A percentile compares a stretch with the other conserved stretches of the same genome.
Evolutionary conservation across 805 yeast species (phyloP).

Genomic region (Cyberlindnera euphorbiiphila): DNA sequence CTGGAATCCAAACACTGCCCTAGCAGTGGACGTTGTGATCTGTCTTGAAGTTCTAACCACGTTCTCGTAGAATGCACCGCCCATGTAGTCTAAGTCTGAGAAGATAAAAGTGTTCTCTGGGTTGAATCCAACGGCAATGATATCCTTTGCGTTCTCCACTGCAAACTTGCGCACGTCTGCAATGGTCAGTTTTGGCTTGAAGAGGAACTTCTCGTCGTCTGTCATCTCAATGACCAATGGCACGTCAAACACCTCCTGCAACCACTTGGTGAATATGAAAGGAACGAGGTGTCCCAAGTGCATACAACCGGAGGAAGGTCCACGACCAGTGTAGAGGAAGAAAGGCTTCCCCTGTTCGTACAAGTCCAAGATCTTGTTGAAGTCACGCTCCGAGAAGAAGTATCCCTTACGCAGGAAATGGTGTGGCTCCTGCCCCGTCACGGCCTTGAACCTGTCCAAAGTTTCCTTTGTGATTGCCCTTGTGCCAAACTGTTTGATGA

Average conservation of each 20-base stretch:
- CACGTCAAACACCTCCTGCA: constrained; percentile 95
- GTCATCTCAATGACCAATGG: constrained; percentile 93
- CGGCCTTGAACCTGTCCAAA: constrained; percentile 65
- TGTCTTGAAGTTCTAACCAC: constrained; percentile 90
- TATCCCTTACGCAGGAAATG: constrained; percentile 85
- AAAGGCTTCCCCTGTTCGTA: constrained; percentile 95
- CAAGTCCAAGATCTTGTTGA: constrained; percentile 70
- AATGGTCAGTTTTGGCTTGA: constrained; percentile 85
- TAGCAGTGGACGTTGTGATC: constrained; percentile 95
- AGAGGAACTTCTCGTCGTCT: constrained; percentile 94
- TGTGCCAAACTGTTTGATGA: constrained; percentile 87
- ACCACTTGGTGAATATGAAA: constrained; percentile 93
- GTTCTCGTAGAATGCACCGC: constrained; percentile 89
- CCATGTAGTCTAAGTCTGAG: constrained; percentile 90
- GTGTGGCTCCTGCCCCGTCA: constrained; percentile 92
- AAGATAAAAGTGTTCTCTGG: constrained; percentile 94
- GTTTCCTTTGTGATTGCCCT: constrained; percentile 64
- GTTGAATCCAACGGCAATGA: constrained; percentile 90
- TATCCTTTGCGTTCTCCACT: constrained; percentile 82
- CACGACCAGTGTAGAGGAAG: constrained; percentile 95
- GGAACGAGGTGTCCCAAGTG: constrained; percentile 98
- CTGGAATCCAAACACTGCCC: constrained; percentile 92
- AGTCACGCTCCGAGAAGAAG: constrained; percentile 89
- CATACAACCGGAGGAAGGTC: constrained; percentile 92
- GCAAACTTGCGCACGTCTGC: constrained; percentile 83